Evolutionary conservation across 2,329 filamentous ascomycete genomes (phyloP).

Genomic region (Fusarium sp.): DNA sequence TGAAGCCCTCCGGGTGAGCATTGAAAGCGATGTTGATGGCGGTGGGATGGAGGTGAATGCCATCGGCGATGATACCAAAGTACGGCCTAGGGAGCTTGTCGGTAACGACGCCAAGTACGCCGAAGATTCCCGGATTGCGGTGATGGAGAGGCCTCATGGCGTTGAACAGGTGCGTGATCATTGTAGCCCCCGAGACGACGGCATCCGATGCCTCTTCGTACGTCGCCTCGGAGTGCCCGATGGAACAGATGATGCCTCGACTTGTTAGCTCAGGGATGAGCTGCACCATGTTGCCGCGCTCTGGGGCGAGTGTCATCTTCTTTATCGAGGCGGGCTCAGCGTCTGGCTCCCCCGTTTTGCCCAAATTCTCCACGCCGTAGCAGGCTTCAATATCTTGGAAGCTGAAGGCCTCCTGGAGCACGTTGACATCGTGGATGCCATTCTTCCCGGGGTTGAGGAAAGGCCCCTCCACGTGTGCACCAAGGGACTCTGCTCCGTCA

Average conservation of each 20-base stretch:
- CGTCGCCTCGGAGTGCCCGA: slow-evolving; percentile 88
- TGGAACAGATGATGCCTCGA: slow-evolving; percentile 79
- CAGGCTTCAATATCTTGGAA: slow-evolving; percentile 75
- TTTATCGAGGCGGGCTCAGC: slow-evolving; percentile 62
- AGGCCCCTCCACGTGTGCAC: slow-evolving; percentile 91
- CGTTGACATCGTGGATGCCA: slow-evolving; percentile 84
- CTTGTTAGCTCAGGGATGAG: slow-evolving; percentile 75
- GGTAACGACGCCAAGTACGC: slow-evolving; percentile 76
- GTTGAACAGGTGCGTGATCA: slow-evolving; percentile 96
- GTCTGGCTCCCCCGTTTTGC: neutral
- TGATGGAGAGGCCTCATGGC: slow-evolving; percentile 92
- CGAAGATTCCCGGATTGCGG: slow-evolving; percentile 91
- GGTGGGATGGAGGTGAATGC: slow-evolving; percentile 89
- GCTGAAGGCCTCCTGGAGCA: slow-evolving; percentile 73
- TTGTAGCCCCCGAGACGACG: slow-evolving; percentile 78
- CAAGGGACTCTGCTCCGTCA: slow-evolving; percentile 86
- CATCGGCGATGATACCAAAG: slow-evolving; percentile 91
- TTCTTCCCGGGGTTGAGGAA: slow-evolving; percentile 88
- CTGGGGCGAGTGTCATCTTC: slow-evolving; percentile 89
- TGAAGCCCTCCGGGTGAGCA: slow-evolving; percentile 84
- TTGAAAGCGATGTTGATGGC: slow-evolving; percentile 91
- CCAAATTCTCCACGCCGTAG: slow-evolving; percentile 76
- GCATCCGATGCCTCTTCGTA: slow-evolving; percentile 83
- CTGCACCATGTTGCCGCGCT: slow-evolving; percentile 76
- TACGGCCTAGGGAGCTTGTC: slow-evolving; percentile 73